Evolutionary conservation across 176 grass and related monocot genomes (phyloP).

Genomic region (Cenchrus fungigraminus): DNA sequence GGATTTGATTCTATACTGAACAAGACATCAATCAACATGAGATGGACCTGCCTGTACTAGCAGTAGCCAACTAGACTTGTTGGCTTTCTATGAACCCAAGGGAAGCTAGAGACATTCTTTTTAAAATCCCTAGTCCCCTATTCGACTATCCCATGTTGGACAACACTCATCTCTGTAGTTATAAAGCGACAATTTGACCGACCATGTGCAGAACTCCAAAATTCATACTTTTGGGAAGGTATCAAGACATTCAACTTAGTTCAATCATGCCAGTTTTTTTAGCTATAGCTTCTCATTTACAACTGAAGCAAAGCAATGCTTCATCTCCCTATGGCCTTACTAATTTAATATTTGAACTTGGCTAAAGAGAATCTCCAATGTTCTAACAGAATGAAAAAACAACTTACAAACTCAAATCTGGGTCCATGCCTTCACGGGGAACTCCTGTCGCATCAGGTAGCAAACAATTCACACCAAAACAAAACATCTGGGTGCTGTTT

Average conservation of each 20-base stretch:
- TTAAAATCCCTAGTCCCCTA: not conserved
- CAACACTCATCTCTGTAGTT: not conserved
- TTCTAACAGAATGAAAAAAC: not conserved
- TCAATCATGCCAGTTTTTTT: not conserved
- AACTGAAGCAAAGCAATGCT: not conserved
- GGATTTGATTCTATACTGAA: not conserved
- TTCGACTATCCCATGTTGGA: not conserved
- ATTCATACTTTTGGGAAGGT: not conserved
- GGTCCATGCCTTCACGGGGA: not conserved
- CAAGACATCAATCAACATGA: not conserved
- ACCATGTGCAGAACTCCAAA: not conserved
- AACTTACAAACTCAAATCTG: not conserved
- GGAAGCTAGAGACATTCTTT: not conserved
- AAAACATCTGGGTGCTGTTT: not conserved
- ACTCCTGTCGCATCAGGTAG: not conserved
- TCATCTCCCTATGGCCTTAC: not conserved
- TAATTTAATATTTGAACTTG: not conserved
- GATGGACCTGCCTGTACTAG: not conserved
- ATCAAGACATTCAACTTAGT: not conserved
- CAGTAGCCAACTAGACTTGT: not conserved
- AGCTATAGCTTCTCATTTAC: not conserved
- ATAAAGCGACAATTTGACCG: slow-evolving; percentile 3
- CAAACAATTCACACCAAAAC: not conserved
- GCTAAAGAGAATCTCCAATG: not conserved
- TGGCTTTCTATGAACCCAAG: not conserved